Evolutionary conservation across 257 asterid genomes (phyloP), one percentile per base, ranked within the genome.

Genomic region (Solanum microdontum): DNA sequence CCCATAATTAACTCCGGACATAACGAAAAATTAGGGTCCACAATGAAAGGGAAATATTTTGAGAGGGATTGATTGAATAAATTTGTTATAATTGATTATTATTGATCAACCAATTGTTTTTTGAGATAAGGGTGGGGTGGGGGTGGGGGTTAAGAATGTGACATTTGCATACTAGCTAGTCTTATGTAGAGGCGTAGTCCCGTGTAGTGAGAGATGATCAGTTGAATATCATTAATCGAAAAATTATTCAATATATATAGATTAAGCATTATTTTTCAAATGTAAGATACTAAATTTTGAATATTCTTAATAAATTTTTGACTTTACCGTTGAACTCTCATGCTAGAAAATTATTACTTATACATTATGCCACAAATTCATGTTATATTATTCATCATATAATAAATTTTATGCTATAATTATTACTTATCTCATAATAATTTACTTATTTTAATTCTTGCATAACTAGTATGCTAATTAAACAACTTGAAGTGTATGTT

Each of bases 1-100:
- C 6, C 91, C 94, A 88, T 88, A 84, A 91, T 86, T 94, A 92
- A 92, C 94, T 93, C 91, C 90, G 91, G 90, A 91, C 85, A 94
- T 92, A 85, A 88, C 92, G 91, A 90, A 84, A 84, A 82, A 88
- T 75, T 89, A 87, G 73, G 94, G 94, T 87, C 94, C 95, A 91
- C 90, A 77, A 80, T 87, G 88, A 87, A 88, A 77, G 86, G 72
- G 68, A 32, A 9, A 32, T 69, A 28, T 90, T 89, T 88, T 32
- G 90, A 88, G 64, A 88, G 70, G 89, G 84, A 87, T 72, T 72
- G 88, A 88, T 85, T 92, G 95, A 94, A 89, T 73, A 45, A 94
- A 89, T 62, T 58, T 84, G 86, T 48, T 92, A 68, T 82, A 82
- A n/a, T 48, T 82, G 85, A 36, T 68, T 62, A 72, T 85, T 39